Conservation (phyloP, 305 asterid genomes). For the Solanum hybrid region DNA sequence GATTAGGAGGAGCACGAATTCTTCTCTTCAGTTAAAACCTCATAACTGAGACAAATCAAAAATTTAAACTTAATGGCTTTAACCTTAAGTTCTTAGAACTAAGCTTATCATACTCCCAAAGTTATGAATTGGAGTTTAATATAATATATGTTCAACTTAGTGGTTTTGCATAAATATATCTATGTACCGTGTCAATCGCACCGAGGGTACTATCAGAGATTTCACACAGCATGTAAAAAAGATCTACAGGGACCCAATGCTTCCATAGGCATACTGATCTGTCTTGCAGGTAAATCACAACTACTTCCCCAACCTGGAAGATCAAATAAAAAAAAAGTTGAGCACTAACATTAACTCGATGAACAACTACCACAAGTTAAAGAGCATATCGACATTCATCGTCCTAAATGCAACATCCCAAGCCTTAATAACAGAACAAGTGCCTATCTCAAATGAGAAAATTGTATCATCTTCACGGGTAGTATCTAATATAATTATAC, state of each 20-base stretch:
- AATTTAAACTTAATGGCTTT: not conserved
- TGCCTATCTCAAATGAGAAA: constrained; percentile 70
- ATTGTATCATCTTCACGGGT: constrained; percentile 79
- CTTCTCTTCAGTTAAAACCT: not conserved
- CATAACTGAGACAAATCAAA: not conserved
- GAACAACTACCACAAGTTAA: not conserved
- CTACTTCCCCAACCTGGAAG: constrained; percentile 79
- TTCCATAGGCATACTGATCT: constrained; percentile 75
- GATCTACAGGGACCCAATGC: constrained; percentile 55
- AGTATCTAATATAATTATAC: constrained; percentile 47
- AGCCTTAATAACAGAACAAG: constrained; percentile 72
- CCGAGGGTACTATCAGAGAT: not conserved
- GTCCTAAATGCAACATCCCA: constrained; percentile 79
- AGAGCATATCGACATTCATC: not conserved
- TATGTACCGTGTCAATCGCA: not conserved
- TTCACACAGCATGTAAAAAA: not conserved
- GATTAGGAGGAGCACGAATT: not conserved
- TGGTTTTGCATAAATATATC: not conserved
- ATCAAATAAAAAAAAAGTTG: not conserved
- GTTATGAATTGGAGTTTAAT: not conserved
- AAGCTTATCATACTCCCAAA: not conserved
- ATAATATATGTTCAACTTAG: not conserved
- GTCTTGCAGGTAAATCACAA: constrained; percentile 73
- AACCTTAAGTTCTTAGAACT: not conserved
- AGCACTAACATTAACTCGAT: not conserved